Conservation (phyloP, 768 basidiomycete species). For the Tremella fuciformis region DNA sequence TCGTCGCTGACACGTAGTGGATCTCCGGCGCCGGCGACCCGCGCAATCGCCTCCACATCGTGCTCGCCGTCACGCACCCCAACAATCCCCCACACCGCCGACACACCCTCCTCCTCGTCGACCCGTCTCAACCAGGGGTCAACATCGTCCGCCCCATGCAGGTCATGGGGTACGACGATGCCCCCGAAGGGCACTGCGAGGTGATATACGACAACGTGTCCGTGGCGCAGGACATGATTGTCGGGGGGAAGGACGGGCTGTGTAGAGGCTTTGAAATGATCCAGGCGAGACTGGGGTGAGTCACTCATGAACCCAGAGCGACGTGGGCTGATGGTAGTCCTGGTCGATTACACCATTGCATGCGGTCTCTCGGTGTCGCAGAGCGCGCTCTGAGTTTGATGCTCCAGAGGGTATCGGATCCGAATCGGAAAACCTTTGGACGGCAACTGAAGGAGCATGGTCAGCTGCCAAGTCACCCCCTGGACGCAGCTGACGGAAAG, state of each 20-base stretch:
- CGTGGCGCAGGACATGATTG: constrained; percentile 74
- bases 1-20: constrained; percentile 61
- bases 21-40: constrained; percentile 97
- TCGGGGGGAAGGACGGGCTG: constrained; percentile 69
- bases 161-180: constrained; percentile 91
- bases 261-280: constrained; percentile 81
- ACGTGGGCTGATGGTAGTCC: constrained; percentile 61
- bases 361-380: constrained; percentile 91
- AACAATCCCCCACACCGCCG: constrained; percentile 72
- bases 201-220: constrained; percentile 91
- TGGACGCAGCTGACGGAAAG: constrained; percentile 52
- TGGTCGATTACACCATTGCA: constrained; percentile 95
- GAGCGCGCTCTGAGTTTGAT: constrained; percentile 79
- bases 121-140: constrained; percentile 78
- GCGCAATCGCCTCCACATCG: constrained; percentile 79
- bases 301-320: neutral
- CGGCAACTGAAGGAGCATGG: constrained; percentile 90
- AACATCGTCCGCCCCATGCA: constrained; percentile 87
- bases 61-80: constrained; percentile 80
- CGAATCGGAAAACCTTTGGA: constrained; percentile 85
- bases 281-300: constrained; percentile 40
- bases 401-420: constrained; percentile 89
- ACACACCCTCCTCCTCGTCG: constrained; percentile 94
- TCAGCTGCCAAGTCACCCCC: constrained; percentile 44
- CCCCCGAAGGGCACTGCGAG: constrained; percentile 95